Evolutionary conservation across 495 filamentous ascomycete genomes (phyloP), one percentile per base, ranked within the genome.

Genomic region (Aspergillus bertholletiae): DNA sequence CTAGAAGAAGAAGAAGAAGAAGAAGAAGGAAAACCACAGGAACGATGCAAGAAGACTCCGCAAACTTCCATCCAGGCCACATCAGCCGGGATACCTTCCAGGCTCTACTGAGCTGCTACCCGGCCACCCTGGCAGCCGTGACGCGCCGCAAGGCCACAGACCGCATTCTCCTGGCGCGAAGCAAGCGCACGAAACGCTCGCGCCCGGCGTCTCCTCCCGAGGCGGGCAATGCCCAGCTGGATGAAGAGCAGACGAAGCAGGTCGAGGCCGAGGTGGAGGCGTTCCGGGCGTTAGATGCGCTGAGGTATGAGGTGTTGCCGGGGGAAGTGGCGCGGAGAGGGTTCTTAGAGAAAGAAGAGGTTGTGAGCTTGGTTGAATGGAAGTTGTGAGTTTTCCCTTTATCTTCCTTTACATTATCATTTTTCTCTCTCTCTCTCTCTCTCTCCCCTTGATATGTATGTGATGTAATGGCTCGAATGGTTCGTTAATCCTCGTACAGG

Each of bases 291-390:
- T 39, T 75, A 22, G 72, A 76, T 56, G 35, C 30, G 4, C 73
- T 66, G 66, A 61, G 74, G 30, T 78, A 78, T 59, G 59, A 61
- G 26, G 47, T 18, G 5, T 49, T 76, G 22, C 69, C 72, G 0
- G 32, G 9, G 23, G 9, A 46, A 1, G 28, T 74, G 11, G 46
- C 35, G 15, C 28, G 53, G 45, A 39, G 68, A 8, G 47, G 49
- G n/a, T 58, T 56, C 51, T 24, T 75, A 8, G 59, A 51, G 12
- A 73, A 71, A 20, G 66, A 68, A 0, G 73, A 76, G 27, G 22
- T 74, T 26, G 43, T 68, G 37, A 51, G 37, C 28, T 53, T 90
- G n/a, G 80, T 90, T 46, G 82, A 88, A 51, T 92, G 88, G 88
- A 92, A 91, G 71, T 68, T 88, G 87, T 90, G 76, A 63, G 84